Percentiles rank a stretch among this genome's conserved stretches.
Evolutionary conservation across 106 monocot genomes (phyloP).

Genomic region (Hemerocallis citrina): DNA sequence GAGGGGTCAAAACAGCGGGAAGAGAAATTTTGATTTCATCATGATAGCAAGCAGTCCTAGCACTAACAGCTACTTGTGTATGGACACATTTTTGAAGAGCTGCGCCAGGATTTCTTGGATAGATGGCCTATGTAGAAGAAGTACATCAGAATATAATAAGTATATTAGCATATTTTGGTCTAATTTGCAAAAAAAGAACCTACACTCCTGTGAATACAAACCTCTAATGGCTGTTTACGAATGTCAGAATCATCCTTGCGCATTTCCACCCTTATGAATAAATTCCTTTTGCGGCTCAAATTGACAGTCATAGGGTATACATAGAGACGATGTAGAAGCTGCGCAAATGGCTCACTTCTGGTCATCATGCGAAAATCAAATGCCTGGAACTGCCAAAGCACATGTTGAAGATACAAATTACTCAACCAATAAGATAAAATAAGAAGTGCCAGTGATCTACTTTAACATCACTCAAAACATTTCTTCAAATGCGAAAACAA

Average conservation of each 20-base stretch:
- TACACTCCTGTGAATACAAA: conserved; percentile 15
- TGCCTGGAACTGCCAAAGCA: conserved; percentile 70
- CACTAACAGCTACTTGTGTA: conserved; percentile 87
- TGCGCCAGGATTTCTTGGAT: conserved; percentile 47
- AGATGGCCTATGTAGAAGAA: conserved; percentile 50
- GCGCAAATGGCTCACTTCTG: conserved; percentile 88
- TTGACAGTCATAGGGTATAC: conserved; percentile 82
- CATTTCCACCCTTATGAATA: conserved; percentile 85
- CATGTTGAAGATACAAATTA: background rate
- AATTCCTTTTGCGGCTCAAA: conserved; percentile 92
- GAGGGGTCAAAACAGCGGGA: conserved; percentile 80
- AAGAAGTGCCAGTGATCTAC: no score
- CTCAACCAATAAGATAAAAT: no score
- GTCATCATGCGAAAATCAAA: conserved; percentile 91
- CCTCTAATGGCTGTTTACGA: conserved; percentile 80
- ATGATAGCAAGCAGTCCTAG: conserved; percentile 81
- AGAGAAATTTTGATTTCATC: conserved; percentile 94
- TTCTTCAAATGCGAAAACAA: no score
- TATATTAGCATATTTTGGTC: background rate
- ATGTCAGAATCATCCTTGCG: conserved; percentile 85
- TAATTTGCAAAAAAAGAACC: background rate
- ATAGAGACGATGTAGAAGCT: conserved; percentile 83
- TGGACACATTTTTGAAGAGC: conserved; percentile 77
- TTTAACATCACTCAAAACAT: no score
- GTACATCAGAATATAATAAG: background rate